Evolutionary conservation across 306 rosid species (phyloP).

Genomic region (Echinosophora koreensis): DNA sequence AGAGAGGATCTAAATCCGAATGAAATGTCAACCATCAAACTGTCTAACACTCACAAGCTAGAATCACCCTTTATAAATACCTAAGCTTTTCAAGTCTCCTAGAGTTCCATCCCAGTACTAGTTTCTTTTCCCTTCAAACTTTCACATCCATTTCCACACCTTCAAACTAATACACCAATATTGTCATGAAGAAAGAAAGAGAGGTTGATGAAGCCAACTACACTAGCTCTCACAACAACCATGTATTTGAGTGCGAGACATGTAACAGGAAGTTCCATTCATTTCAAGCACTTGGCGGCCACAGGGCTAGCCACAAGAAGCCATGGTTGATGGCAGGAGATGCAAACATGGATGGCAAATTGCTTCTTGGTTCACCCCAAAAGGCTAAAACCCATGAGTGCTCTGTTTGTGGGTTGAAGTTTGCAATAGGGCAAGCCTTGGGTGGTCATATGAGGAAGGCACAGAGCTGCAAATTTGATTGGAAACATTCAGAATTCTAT

Average conservation of each 20-base stretch:
- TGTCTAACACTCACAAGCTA: slow-evolving; percentile 48
- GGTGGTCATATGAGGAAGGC: slow-evolving; percentile 99
- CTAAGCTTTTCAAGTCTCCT: slow-evolving; percentile 17
- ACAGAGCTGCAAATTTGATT: slow-evolving; percentile 60
- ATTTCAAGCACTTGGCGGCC: too few relatives aligned
- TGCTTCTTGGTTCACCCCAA: slow-evolving; percentile 55
- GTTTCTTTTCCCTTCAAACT: slow-evolving; percentile 5
- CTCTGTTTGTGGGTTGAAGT: slow-evolving; percentile 84
- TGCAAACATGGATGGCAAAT: slow-evolving; percentile 45
- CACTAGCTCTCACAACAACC: slow-evolving; percentile 26
- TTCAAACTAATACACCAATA: not conserved
- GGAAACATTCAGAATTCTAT: slow-evolving; percentile 23
- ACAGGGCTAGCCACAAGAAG: slow-evolving; percentile 93
- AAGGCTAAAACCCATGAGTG: slow-evolving; percentile 94
- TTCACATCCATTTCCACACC: not conserved
- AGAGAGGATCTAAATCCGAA: too few relatives aligned
- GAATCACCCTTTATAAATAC: slow-evolving; percentile 56
- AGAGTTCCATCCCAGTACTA: slow-evolving; percentile 47
- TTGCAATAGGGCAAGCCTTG: slow-evolving; percentile 91
- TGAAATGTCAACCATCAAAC: slow-evolving; percentile 55
- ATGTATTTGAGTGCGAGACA: too few relatives aligned
- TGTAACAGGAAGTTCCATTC: too few relatives aligned
- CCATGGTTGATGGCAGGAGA: slow-evolving; percentile 60
- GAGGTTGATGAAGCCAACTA: slow-evolving; percentile 56
- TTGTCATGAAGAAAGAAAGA: slow-evolving; percentile 78